phyloP scores from a whole-genome alignment of 169 alveolate species.

The Babesia bovis region DNA sequence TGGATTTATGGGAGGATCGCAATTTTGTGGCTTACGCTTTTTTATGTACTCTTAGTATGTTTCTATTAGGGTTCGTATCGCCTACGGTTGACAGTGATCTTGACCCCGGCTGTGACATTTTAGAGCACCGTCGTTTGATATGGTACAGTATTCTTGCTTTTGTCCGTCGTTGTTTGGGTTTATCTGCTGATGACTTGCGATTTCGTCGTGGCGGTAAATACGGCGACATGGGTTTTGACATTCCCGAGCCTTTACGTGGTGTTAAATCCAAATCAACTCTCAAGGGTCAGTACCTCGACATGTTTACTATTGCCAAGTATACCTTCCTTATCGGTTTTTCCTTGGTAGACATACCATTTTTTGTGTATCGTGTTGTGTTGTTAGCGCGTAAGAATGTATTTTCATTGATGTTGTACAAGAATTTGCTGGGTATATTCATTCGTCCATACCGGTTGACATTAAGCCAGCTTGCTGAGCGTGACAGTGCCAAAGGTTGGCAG shows the following conservation, averaged over 20 bases:
- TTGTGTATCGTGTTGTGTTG: constrained; percentile 34
- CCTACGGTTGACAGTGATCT: constrained; percentile 65
- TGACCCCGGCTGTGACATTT: not conserved
- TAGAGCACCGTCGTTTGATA: constrained; percentile 2
- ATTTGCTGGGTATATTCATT: constrained; percentile 41
- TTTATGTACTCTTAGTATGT: constrained; percentile 9
- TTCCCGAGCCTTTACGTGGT: not conserved
- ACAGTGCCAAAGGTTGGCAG: constrained; percentile 68
- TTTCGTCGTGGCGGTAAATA: not conserved
- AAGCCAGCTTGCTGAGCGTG: constrained; percentile 70
- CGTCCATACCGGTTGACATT: constrained; percentile 59
- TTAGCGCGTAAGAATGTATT: constrained; percentile 36
- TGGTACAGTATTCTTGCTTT: constrained; percentile 6
- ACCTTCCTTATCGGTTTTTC: constrained; percentile 59
- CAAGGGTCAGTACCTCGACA: constrained; percentile 43
- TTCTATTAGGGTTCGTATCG: constrained; percentile 46
- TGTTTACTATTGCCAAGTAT: constrained; percentile 67
- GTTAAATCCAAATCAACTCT: constrained; percentile 14
- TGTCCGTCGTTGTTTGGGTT: not conserved
- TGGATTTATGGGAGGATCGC: not conserved
- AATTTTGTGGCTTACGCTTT: constrained; percentile 13
- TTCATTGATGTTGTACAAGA: constrained; percentile 57
- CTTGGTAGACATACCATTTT: constrained; percentile 61
- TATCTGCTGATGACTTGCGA: not conserved
- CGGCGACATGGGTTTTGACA: not conserved